Evolutionary conservation across 2,329 filamentous ascomycete species (phyloP).

Genomic region (Hypomyces perniciosus): DNA sequence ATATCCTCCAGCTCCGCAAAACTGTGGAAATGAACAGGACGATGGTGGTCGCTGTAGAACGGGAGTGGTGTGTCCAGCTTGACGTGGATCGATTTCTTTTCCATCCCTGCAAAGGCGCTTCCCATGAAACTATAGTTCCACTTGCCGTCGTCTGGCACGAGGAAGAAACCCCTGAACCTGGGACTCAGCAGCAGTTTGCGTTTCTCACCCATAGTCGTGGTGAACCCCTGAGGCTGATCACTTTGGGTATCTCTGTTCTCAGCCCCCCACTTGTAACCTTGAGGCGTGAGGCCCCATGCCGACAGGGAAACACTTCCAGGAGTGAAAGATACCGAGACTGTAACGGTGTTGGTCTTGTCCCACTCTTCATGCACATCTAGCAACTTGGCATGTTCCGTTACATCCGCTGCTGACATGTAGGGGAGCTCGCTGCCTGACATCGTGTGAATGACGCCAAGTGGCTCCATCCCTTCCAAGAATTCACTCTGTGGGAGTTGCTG

Average conservation of each 20-base stretch:
- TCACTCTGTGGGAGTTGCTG: constrained; percentile 89
- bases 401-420: constrained; percentile 93
- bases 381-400: constrained; percentile 86
- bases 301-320: constrained; percentile 92
- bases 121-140: constrained; percentile 99
- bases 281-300: constrained; percentile 86
- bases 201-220: constrained; percentile 87
- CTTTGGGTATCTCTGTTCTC: constrained; percentile 91
- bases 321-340: constrained; percentile 93
- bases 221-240: constrained; percentile 91
- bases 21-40: constrained; percentile 92
- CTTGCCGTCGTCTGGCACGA: constrained; percentile 80
- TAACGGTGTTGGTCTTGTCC: constrained; percentile 82
- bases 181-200: constrained; percentile 89
- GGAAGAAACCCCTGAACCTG: constrained; percentile 90
- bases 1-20: constrained; percentile 97
- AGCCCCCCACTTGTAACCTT: constrained; percentile 93
- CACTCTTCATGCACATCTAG: constrained; percentile 66
- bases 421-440: constrained; percentile 89
- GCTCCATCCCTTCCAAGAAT: constrained; percentile 78
- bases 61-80: constrained; percentile 86
- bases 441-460: constrained; percentile 91
- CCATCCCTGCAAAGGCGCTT: constrained; percentile 74
- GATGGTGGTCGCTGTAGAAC: constrained; percentile 90
- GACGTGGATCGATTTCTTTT: constrained; percentile 87